Evolutionary conservation across 805 yeast genomes (phyloP).

Genomic region (Ogataea nakhonphanomensis): DNA sequence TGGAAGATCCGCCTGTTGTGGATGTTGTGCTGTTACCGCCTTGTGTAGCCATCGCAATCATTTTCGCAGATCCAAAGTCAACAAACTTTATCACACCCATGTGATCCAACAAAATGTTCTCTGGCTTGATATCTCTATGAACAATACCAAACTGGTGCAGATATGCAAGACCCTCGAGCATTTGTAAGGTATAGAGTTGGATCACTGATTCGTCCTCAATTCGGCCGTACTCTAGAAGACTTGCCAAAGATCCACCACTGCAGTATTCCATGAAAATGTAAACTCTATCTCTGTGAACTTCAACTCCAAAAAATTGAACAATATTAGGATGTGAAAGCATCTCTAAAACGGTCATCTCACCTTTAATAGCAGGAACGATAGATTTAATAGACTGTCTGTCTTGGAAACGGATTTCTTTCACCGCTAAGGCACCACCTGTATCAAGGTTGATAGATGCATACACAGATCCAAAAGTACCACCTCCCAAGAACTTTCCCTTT

Average conservation of each 20-base stretch:
- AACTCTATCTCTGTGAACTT: constrained; percentile 92
- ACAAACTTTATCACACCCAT: constrained; percentile 92
- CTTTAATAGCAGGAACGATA: constrained; percentile 84
- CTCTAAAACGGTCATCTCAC: constrained; percentile 94
- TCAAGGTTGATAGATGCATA: constrained; percentile 89
- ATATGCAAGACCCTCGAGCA: constrained; percentile 93
- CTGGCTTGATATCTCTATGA: constrained; percentile 97
- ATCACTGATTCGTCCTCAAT: constrained; percentile 93
- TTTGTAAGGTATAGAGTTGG: constrained; percentile 84
- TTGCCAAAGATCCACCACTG: constrained; percentile 90
- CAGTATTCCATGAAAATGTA: constrained; percentile 97
- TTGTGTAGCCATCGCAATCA: constrained; percentile 59
- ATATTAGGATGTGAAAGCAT: constrained; percentile 94
- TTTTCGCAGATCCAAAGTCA: constrained; percentile 97
- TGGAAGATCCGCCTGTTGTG: constrained; percentile 1
- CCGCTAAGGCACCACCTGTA: constrained; percentile 95
- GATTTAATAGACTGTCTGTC: constrained; percentile 81
- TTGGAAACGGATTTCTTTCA: constrained; percentile 89
- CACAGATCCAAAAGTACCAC: constrained; percentile 94
- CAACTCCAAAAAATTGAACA: constrained; percentile 95
- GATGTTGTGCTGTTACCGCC: constrained; percentile 7
- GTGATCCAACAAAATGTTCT: constrained; percentile 83
- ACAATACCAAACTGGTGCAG: constrained; percentile 91
- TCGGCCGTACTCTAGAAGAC: constrained; percentile 82
- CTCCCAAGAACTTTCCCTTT: constrained; percentile 89